These are phyloP conservation scores for Hibiscus tridactylites DNA, from an alignment of 345 rosid genomes.

Conservation along the genomic window DNA sequence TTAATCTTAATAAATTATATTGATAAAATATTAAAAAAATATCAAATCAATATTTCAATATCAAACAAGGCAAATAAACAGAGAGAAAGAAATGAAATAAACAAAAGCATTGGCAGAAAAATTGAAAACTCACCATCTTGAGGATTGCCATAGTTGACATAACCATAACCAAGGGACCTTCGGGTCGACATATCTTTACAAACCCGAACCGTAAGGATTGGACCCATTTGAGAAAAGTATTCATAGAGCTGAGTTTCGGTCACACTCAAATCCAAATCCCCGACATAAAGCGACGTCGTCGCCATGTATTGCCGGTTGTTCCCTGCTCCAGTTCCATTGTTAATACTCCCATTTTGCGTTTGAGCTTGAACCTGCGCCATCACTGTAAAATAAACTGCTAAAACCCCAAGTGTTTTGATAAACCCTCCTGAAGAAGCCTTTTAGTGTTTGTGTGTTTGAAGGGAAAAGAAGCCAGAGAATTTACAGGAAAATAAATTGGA, in stretches of 20 bases:
- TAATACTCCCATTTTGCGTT: constrained; percentile 24
- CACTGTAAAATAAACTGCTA: not conserved
- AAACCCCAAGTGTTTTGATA: not conserved
- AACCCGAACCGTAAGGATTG: constrained; percentile 76
- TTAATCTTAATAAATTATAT: too few species aligned
- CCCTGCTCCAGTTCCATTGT: constrained; percentile 15
- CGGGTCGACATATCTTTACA: constrained; percentile 68
- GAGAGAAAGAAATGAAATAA: too few species aligned
- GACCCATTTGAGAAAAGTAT: constrained; percentile 72
- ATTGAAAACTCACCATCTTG: constrained; percentile 55
- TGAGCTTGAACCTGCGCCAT: constrained; percentile 27
- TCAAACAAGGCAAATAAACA: too few species aligned
- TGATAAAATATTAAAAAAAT: too few species aligned
- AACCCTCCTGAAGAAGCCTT: not conserved
- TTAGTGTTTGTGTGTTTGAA: not conserved
- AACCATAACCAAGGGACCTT: constrained; percentile 74
- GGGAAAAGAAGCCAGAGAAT: too few species aligned
- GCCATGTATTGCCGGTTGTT: constrained; percentile 31
- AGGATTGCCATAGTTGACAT: constrained; percentile 62
- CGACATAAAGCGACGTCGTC: constrained; percentile 81
- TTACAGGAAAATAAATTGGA: not conserved
- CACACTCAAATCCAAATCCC: constrained; percentile 73
- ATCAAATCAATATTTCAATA: too few species aligned
- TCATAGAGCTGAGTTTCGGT: constrained; percentile 80
- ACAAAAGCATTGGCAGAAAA: too few species aligned